Evolutionary conservation across 164 flowering plant genomes (phyloP).

Genomic region (Aristolochia californica): DNA sequence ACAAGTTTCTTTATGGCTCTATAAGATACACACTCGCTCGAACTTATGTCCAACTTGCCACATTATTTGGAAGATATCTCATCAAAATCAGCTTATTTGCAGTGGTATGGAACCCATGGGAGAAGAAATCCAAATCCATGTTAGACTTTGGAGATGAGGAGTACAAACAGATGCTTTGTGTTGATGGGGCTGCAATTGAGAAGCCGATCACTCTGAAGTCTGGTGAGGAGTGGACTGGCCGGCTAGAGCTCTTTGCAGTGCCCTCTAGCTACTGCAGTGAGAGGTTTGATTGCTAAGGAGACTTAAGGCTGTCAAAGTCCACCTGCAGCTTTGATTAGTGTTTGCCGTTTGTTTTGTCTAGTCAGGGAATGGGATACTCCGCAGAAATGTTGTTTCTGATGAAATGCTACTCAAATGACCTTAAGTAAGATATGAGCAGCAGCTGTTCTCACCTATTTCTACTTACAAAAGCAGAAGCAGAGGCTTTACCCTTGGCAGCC

Average conservation of each 20-base stretch:
- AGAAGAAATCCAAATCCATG: constrained; percentile 76
- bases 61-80: no score
- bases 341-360: no score
- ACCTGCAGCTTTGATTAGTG: neutral
- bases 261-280: constrained; percentile 67
- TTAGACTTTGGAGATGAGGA: constrained; percentile 79
- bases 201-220: constrained; percentile 73
- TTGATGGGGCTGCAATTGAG: constrained; percentile 79
- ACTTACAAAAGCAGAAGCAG: no score
- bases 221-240: constrained; percentile 91
- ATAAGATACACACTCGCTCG: neutral
- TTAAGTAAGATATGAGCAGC: no score
- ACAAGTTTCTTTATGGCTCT: neutral
- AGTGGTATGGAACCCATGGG: constrained; percentile 99
- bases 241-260: constrained; percentile 44
- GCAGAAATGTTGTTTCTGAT: no score
- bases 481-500: no score
- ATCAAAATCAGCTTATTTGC: neutral
- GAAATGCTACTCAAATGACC: no score
- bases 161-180: constrained; percentile 89
- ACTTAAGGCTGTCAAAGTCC: neutral
- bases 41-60: no score
- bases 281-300: constrained; percentile 20
- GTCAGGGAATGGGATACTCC: no score
- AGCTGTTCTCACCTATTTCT: no score